Evolutionary conservation across 2,329 filamentous ascomycete genomes (phyloP).

Genomic region (Cyphellophora attinorum): DNA sequence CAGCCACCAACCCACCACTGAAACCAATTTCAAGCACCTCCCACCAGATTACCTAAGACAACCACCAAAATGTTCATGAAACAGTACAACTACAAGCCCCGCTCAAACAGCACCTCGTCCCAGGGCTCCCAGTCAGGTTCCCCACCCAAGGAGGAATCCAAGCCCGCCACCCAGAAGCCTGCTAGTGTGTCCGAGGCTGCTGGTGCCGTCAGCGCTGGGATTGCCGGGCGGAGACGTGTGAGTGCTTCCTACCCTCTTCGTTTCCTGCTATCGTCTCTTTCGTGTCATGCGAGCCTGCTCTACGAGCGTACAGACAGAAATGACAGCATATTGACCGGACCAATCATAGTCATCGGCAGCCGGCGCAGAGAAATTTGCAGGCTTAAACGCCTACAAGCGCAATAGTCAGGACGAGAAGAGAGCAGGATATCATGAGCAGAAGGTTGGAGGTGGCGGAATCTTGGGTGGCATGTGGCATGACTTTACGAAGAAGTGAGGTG

Average conservation of each 20-base stretch:
- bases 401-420: constrained; percentile 12
- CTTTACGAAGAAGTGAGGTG: constrained; percentile 20
- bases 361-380: constrained; percentile 14
- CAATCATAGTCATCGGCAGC: constrained; percentile 6
- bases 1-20: background rate
- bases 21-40: background rate
- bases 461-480: constrained; percentile 17
- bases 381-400: constrained; percentile 13
- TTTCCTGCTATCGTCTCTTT: background rate
- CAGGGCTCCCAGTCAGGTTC: constrained; percentile 6
- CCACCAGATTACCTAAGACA: background rate
- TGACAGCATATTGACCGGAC: background rate
- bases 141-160: constrained; percentile 8
- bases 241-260: constrained; percentile 4
- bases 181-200: too few relatives aligned
- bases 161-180: constrained; percentile 2
- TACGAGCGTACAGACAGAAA: background rate
- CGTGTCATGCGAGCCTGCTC: too few relatives aligned
- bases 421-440: constrained; percentile 14
- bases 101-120: constrained; percentile 14
- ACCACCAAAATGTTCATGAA: constrained; percentile 18
- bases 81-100: constrained; percentile 18
- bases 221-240: constrained; percentile 15
- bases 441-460: constrained; percentile 12
- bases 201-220: constrained; percentile 1